Evolutionary conservation across 176 grass and related monocot species (phyloP), one percentile per base, ranked within the genome.

Genomic region (Zoysia japonica): DNA sequence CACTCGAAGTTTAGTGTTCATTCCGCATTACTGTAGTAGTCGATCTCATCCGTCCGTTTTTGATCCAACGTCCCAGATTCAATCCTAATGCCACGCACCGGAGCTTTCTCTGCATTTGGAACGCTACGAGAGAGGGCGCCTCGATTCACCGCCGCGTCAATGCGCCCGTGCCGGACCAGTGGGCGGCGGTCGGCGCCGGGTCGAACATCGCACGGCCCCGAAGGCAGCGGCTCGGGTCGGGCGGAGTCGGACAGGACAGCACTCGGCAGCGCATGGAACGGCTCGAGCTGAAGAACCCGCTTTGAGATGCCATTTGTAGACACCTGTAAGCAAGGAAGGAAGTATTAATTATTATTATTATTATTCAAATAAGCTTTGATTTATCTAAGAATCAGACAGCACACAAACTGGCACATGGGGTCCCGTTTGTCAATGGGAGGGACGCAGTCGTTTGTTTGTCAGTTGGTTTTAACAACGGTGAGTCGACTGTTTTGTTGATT

Each of bases 81-180:
- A 28, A 28, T 28, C 28, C 28, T 28, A 28, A 28, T 28, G 28
- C 0, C 28, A 28, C 28, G 28, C 28, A 28, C 28, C 28, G 28
- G 0, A 28, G 28, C 28, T 28, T 28, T 28, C 28, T 28, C 28
- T 28, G 28, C 28, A 28, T 28, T 28, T 28, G 28, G 28, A 28
- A 28, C 28, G 28, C 28, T 28, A 28, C 28, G 28, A 28, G 28
- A 28, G 28, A 28, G 28, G 62, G 76, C 36, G 5, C 15, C 47
- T 65, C 28, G 75, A 42, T 5, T 12, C 69, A 28, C 6, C 57
- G 79, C 56, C 19, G 78, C 55, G 7, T 88, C 57, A 76, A 81
- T 76, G 82, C 82, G 80, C 80, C 80, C 80, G 80, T 60, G 74
- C 39, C 67, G 28, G 44, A 52, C 75, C 0, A 75, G 80, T 79